Evolutionary conservation across 2,329 filamentous ascomycete species (phyloP).

Genomic region (Dactylellina leptospora): DNA sequence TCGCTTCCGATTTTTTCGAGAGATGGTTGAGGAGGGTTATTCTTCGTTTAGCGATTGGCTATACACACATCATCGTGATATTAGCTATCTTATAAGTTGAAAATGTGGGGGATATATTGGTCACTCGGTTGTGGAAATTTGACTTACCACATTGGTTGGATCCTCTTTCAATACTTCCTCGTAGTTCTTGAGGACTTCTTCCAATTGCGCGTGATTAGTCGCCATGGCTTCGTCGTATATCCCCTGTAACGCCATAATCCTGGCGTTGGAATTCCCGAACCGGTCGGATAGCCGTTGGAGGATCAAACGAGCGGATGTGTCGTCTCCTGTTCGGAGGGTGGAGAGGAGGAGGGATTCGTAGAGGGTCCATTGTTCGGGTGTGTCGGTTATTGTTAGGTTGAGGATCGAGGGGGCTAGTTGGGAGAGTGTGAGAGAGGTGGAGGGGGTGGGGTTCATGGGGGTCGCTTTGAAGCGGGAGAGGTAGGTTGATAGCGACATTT

Average conservation of each 20-base stretch:
- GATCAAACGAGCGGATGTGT: conserved; percentile 77
- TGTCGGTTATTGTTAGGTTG: conserved; percentile 69
- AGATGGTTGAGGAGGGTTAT: conserved; percentile 81
- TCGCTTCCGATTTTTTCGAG: conserved; percentile 75
- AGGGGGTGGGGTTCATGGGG: conserved; percentile 54
- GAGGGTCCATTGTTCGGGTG: conserved; percentile 80
- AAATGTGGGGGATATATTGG: no score
- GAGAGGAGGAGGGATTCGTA: conserved; percentile 88
- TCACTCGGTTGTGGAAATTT: no score
- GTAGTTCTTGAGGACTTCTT: conserved; percentile 78
- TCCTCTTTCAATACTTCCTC: conserved; percentile 77
- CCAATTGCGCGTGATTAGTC: conserved; percentile 70
- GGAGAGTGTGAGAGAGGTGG: conserved; percentile 56
- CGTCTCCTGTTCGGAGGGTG: conserved; percentile 84
- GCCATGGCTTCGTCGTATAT: conserved; percentile 86
- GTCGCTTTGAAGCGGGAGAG: conserved; percentile 55
- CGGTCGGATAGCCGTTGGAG: conserved; percentile 78
- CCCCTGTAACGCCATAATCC: conserved; percentile 82
- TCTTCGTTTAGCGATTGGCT: conserved; percentile 86
- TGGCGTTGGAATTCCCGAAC: conserved; percentile 85
- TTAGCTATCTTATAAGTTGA: no score
- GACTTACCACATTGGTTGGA: conserved; percentile 78
- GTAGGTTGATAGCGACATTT: conserved; percentile 49
- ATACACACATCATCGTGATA: neutral
- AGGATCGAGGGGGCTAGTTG: conserved; percentile 62